Evolutionary conservation across 257 asterid species (phyloP), one percentile per base, ranked within the genome.

Genomic region (Salvia hispanica): DNA sequence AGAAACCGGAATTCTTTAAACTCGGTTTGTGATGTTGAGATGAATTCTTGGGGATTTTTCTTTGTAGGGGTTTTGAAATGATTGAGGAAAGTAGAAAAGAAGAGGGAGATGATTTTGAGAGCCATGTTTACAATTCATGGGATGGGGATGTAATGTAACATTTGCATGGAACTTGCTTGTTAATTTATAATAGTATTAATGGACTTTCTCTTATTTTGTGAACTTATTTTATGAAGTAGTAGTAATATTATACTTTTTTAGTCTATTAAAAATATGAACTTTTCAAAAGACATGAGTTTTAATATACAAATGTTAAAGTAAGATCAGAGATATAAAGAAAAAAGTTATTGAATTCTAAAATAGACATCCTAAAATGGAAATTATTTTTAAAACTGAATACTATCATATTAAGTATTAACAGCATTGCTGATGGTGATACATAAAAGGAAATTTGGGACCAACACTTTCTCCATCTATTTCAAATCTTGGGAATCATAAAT

Each of bases 1-100:
- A 75, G 78, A 15, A 43, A 56, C 11, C 39, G 69, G 48, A 76
- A 70, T 2, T 74, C 68, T 11, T 71, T 70, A n/a, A 39, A 47
- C 44, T 65, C 74, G 2, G 48, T 40, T 6, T 28, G 62, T 6
- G 43, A 4, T 4, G 42, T 5, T 4, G 37, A 53, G 37, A 9
- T 10, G 1, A 7, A 3, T 33, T 6, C 57, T 7, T 51, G 16
- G 14, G 25, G 37, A 53, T 53, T 56, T 10, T 56, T 31, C 18
- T 42, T 5, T 5, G 31, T 56, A 6, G 14, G 42, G 42, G 2
- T 10, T 56, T 56, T 56, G 43, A 56, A 31, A 33, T 56, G 21
- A 12, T 12, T 56, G 0, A 56, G 18, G 7, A 56, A 33, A 6
- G 6, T 3, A 6, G 9, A 12, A 13, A 56, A 56, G 62, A 51